Base-by-base conservation (phyloP, 2,329 filamentous ascomycete genomes). In the Davidsoniella australis region DNA sequence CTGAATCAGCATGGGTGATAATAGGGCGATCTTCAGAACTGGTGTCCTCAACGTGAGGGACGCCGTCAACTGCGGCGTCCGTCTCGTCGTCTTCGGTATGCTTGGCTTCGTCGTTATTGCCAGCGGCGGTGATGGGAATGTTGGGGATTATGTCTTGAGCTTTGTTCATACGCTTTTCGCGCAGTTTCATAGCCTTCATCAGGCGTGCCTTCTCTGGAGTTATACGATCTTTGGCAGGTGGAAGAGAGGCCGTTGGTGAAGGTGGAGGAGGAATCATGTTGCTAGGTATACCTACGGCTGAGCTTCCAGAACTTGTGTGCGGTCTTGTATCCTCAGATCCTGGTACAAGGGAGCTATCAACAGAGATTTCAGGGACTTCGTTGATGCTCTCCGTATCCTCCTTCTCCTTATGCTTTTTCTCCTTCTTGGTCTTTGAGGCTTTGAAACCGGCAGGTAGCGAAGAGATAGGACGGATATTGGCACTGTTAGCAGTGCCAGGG, bases 161-260 rank as follows among this genome's bases (percentile, higher is more conserved):
- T 40, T 53, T 41, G 29, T 39, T 47, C 47, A 49, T 53, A 62
- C 86, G 87, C 64, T 83, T 86, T 64, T 93, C 91, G 47, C 89
- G 76, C 56, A 95, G 65, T 63, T 95, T 84, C 66, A 95, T 73
- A 6, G 91, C 91, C 66, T 93, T 95, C 85, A 94, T 88, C 54
- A 98, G 69, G 49, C 91, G 75, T 53, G 85, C 78, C 66, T 93
- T 96, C 63, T 98, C 91, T 0, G 85, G 85, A 1, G 85, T 86
- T 58, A 93, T 82, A 62, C 70, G 57, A 63, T 66, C 64, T 57
- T 66, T 67, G 5, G 59, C 26, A 64, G 60, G 29, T 62, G 55
- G 37, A 60, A 53, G 36, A 18, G 50, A 50, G 4, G 51, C 43
- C 26, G 51, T 54, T 47, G 45, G 54, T 41, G 40, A 45, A 39